These are phyloP conservation scores for Iris pallida DNA, from an alignment of 116 monocot genomes.

Conservation along the genomic window DNA sequence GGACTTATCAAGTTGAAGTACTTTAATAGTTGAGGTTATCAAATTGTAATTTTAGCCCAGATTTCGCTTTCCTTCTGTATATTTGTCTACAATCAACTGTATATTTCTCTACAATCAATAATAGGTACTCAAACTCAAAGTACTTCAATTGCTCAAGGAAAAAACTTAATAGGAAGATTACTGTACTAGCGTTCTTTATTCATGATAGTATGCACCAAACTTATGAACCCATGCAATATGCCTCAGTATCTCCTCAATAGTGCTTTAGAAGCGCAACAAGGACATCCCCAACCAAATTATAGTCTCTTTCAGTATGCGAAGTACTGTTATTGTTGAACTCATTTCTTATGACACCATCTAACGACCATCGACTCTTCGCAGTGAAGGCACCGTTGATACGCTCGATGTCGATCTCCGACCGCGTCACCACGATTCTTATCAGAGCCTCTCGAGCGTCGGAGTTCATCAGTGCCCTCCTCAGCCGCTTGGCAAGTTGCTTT, in stretches of 20 bases:
- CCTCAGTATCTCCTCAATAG: neutral
- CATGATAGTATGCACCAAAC: neutral
- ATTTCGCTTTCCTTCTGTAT: no score
- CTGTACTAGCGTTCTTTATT: no score
- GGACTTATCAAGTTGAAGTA: no score
- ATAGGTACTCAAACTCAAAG: no score
- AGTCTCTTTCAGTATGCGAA: neutral
- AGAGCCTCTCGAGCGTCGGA: slow-evolving; percentile 23
- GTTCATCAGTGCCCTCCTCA: slow-evolving; percentile 16
- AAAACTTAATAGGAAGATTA: no score
- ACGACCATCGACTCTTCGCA: slow-evolving; percentile 38
- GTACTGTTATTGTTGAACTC: slow-evolving; percentile 18
- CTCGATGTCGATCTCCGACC: slow-evolving; percentile 28
- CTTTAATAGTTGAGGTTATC: no score
- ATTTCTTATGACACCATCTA: slow-evolving; percentile 38
- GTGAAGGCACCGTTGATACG: slow-evolving; percentile 25
- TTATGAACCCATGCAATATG: neutral
- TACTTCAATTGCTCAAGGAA: no score
- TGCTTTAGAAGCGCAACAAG: slow-evolving; percentile 21
- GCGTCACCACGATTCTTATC: slow-evolving; percentile 22
- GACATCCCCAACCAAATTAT: slow-evolving; percentile 16
- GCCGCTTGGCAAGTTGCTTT: slow-evolving; percentile 45
- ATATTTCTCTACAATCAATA: no score
- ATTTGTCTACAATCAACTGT: no score
- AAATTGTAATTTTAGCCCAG: no score